Conservation (phyloP, 768 basidiomycete species). For the Pisolithus orientalis region DNA sequence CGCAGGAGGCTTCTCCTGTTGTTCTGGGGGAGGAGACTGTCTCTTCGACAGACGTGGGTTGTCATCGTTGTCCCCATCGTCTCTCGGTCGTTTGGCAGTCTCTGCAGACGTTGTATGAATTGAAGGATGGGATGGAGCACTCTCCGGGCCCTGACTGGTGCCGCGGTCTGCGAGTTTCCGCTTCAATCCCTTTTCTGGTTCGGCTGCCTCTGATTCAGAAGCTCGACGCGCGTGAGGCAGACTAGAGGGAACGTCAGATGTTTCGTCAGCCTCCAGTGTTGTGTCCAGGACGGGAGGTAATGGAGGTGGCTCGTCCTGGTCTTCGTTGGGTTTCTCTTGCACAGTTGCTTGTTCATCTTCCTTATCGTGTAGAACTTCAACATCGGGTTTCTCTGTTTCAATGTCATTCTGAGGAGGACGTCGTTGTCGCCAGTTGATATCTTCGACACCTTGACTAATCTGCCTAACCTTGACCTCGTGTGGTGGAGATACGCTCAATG, state of each 20-base stretch:
- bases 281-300: conserved; percentile 15
- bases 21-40: conserved; percentile 66
- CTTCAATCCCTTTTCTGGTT: conserved; percentile 59
- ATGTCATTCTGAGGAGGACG: conserved; percentile 11
- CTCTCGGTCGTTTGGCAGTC: conserved; percentile 52
- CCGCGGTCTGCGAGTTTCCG: conserved; percentile 66
- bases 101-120: conserved; percentile 21
- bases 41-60: conserved; percentile 57
- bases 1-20: conserved; percentile 17
- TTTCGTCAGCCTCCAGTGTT: conserved; percentile 25
- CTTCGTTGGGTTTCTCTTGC: conserved; percentile 4
- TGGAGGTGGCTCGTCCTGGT: conserved; percentile 11
- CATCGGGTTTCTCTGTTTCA: conserved; percentile 1
- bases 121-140: conserved; percentile 15
- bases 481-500: conserved; percentile 55
- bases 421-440: conserved; percentile 60
- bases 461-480: conserved; percentile 75
- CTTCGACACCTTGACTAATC: conserved; percentile 75
- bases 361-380: conserved; percentile 6
- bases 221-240: conserved; percentile 22
- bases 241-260: conserved; percentile 19
- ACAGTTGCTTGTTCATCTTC: conserved; percentile 7
- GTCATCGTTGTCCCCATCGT: conserved; percentile 55
- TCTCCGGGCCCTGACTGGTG: conserved; percentile 51
- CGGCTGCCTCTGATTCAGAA: conserved; percentile 40